Percentiles rank a stretch among this genome's conserved stretches.
These are phyloP conservation scores for Thalia dealbata DNA, from an alignment of 176 grass and related monocot species.

Conservation along the genomic window DNA sequence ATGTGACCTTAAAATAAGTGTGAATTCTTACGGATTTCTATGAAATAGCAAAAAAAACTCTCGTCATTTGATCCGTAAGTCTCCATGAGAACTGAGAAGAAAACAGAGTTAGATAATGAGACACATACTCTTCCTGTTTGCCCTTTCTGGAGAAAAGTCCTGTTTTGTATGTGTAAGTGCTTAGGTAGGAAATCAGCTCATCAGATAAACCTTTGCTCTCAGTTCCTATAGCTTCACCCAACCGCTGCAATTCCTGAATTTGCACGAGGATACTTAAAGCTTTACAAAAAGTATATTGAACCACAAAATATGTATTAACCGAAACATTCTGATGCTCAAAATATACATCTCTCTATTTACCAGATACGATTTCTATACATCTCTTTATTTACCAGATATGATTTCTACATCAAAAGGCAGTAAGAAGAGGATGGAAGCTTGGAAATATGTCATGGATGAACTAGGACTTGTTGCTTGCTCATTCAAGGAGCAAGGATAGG, in stretches of 20 bases:
- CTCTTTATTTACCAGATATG: neutral
- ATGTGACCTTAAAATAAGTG: too few species aligned
- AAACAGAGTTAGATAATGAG: too few species aligned
- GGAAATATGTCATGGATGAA: neutral
- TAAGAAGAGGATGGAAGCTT: neutral
- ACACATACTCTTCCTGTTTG: conserved; percentile 72
- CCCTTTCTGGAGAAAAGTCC: conserved; percentile 79
- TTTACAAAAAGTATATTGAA: conserved; percentile 1
- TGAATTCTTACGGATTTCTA: too few species aligned
- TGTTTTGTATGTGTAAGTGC: conserved; percentile 50
- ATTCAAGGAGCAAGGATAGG: too few species aligned
- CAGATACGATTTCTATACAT: neutral
- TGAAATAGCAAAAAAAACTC: too few species aligned
- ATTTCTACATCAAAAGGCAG: neutral
- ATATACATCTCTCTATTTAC: neutral
- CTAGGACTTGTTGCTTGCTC: neutral
- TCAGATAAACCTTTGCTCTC: conserved; percentile 70
- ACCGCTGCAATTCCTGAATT: conserved; percentile 80
- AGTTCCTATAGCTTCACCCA: conserved; percentile 72
- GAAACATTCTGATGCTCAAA: neutral
- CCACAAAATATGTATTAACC: neutral
- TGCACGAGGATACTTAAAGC: too few species aligned
- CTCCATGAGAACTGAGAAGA: too few species aligned
- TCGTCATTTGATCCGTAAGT: too few species aligned
- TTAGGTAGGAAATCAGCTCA: conserved; percentile 44